These are phyloP conservation scores for Aspergillus sojae DNA, from an alignment of 2,329 filamentous ascomycete genomes.

Conservation along the genomic window DNA sequence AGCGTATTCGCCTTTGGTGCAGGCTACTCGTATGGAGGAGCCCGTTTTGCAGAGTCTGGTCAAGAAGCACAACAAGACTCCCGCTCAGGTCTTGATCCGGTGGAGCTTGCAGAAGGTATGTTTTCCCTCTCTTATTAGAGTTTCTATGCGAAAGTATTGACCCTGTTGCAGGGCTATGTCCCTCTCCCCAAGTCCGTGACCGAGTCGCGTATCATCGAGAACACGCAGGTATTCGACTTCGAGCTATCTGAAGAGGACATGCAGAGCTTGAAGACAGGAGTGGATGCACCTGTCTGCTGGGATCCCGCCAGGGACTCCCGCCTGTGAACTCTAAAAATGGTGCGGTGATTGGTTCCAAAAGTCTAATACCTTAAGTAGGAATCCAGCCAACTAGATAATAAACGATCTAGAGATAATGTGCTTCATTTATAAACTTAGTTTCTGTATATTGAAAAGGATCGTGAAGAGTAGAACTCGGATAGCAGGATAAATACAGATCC, in stretches of 20 bases:
- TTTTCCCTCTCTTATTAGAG: neutral
- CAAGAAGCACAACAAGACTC: conserved; percentile 61
- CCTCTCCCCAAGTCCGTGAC: conserved; percentile 66
- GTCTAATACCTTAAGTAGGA: neutral
- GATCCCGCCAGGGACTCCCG: conserved; percentile 50
- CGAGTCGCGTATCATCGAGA: conserved; percentile 62
- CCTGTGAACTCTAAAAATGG: conserved; percentile 2
- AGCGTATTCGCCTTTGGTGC: conserved; percentile 53
- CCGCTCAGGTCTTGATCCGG: conserved; percentile 60
- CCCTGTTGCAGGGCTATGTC: conserved; percentile 55
- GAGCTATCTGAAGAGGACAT: conserved; percentile 62
- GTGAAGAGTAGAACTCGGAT: neutral
- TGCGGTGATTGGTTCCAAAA: neutral
- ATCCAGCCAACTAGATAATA: neutral
- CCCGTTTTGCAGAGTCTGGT: conserved; percentile 53
- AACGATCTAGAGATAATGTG: neutral
- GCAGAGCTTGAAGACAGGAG: conserved; percentile 55
- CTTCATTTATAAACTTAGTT: neutral
- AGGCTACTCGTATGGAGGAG: conserved; percentile 54
- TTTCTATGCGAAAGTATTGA: conserved; percentile 1
- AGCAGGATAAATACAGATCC: neutral
- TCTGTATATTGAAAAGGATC: neutral
- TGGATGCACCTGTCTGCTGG: conserved; percentile 62
- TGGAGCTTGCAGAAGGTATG: conserved; percentile 63
- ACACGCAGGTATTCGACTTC: conserved; percentile 63